Evolutionary conservation across 495 filamentous ascomycete genomes (phyloP), one percentile per base, ranked within the genome.

Genomic region (Penicillium pancosmium): DNA sequence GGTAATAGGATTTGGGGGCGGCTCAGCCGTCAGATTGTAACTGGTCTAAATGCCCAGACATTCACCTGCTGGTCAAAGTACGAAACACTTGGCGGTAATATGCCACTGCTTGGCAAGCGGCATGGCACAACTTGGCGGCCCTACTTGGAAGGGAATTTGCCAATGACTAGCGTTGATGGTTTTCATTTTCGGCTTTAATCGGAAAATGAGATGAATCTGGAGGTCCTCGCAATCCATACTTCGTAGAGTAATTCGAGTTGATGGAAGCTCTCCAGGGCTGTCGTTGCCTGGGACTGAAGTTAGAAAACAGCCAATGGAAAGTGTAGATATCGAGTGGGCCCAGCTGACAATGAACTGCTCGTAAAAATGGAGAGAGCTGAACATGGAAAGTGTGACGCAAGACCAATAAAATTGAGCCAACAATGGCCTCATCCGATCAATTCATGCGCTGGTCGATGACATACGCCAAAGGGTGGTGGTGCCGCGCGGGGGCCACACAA

Each of bases 51-150:
- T 21, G 34, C 43, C 41, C 25, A 31, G 46, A 57, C 47, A 21
- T 34, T 13, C 23, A 36, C 13, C 25, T 62, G 25, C 6, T 27
- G 52, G 48, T 50, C 10, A 23, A 54, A 25, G 19, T 34, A 31
- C 27, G 31, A 23, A 35, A 60, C 35, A 50, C 27, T 60, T 50
- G 46, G 47, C 40, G 52, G 54, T 55, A 48, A 25, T 60, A 60
- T 64, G 52, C 56, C 4, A 61, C 50, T 38, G 5, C 61, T 61
- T 60, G 61, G 57, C 57, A 50, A 31, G 46, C 35, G 57, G 52
- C 38, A 52, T 55, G 54, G 57, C 34, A 52, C 19, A 46, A 9
- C 60, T 66, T 66, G 60, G 64, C 60, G 36, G 54, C 19, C 44
- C 40, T 50, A 35, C 41, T 49, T 27, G 31, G 19, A 60, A 52